Conservation (phyloP, 768 basidiomycete species). For the Termitomyces eurrhizus region DNA sequence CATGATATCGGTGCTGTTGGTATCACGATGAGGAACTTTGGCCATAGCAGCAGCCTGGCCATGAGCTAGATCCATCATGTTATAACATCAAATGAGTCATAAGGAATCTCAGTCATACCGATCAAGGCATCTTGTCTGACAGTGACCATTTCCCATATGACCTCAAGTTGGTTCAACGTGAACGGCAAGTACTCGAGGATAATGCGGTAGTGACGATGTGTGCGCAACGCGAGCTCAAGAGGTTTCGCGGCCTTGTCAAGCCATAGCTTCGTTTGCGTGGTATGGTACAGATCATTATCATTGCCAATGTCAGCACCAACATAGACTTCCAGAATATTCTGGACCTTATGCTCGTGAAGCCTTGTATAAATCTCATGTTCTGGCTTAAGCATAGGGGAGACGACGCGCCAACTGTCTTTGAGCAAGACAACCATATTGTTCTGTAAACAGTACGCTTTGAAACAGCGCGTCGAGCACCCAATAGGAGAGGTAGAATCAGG, state of each 20-base stretch:
- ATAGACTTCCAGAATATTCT: background rate
- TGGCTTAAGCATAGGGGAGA: background rate
- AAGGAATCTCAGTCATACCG: no score
- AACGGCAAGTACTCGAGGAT: no score
- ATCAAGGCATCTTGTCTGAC: background rate
- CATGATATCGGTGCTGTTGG: background rate
- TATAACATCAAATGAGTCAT: no score
- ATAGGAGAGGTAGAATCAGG: background rate
- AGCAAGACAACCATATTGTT: background rate
- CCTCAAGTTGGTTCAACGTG: background rate
- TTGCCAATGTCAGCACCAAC: background rate
- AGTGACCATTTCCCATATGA: background rate
- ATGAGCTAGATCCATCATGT: no score
- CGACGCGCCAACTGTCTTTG: background rate
- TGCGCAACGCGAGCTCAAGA: background rate
- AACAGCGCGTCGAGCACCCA: slow-evolving; percentile 1
- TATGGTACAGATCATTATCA: background rate
- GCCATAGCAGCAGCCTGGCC: background rate
- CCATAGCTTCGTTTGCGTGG: background rate
- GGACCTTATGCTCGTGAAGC: background rate
- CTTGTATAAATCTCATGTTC: slow-evolving; percentile 3
- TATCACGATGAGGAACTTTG: background rate
- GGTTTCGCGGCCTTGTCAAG: background rate
- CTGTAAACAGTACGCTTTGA: background rate
- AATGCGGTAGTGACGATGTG: background rate